Conservation (phyloP, 371 early-diverging fungal genomes). For the Mucor circinelloides region DNA sequence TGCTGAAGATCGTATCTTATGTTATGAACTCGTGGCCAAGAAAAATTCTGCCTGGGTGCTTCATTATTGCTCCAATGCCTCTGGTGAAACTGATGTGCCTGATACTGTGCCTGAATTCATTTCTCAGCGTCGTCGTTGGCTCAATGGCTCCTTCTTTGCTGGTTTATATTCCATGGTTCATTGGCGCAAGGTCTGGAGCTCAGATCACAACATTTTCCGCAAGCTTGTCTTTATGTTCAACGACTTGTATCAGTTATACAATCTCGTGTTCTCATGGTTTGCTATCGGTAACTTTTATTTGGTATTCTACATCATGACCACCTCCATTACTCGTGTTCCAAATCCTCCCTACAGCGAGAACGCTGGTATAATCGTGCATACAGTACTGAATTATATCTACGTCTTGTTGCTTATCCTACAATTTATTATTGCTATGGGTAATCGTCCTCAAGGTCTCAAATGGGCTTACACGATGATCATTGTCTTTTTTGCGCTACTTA, state of each 20-base stretch:
- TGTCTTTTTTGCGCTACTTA: conserved; percentile 53
- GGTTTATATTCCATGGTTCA: conserved; percentile 56
- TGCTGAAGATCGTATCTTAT: conserved; percentile 88
- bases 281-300: conserved; percentile 78
- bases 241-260: conserved; percentile 59
- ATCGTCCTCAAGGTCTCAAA: conserved; percentile 72
- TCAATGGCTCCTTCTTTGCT: conserved; percentile 78
- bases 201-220: conserved; percentile 57
- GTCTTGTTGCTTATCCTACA: conserved; percentile 47
- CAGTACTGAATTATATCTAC: conserved; percentile 56
- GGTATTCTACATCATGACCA: conserved; percentile 70
- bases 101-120: conserved; percentile 75
- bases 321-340: conserved; percentile 19
- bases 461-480: conserved; percentile 43
- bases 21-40: conserved; percentile 86
- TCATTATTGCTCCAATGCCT: conserved; percentile 67
- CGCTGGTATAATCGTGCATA: conserved; percentile 14
- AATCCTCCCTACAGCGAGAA: conserved; percentile 23
- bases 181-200: conserved; percentile 54
- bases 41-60: conserved; percentile 67
- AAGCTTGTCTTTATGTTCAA: conserved; percentile 65
- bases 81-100: conserved; percentile 90
- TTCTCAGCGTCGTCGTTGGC: conserved; percentile 88
- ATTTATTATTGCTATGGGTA: conserved; percentile 74
- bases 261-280: conserved; percentile 72